These are phyloP conservation scores for Verruconis gallopava DNA, from an alignment of 2,329 filamentous ascomycete species.

Conservation along the genomic window DNA sequence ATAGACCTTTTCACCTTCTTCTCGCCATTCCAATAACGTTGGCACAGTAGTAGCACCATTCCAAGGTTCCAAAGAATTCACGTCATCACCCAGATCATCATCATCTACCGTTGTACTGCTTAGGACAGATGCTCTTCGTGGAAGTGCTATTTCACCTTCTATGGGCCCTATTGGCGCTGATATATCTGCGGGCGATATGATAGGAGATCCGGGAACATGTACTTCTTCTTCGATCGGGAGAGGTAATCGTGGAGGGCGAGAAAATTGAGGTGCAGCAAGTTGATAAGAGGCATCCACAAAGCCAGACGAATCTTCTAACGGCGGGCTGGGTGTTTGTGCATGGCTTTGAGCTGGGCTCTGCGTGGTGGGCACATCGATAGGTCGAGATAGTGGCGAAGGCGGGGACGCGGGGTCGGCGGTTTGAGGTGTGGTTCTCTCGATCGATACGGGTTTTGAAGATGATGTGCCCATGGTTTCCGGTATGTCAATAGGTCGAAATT, in stretches of 20 bases:
- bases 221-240: slow-evolving; percentile 88
- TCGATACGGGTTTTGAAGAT: background rate
- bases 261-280: slow-evolving; percentile 30
- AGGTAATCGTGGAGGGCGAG: slow-evolving; percentile 74
- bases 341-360: background rate
- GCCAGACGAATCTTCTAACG: background rate
- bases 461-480: background rate
- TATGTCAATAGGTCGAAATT: no score
- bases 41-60: slow-evolving; percentile 60
- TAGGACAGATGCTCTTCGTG: slow-evolving; percentile 41
- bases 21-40: slow-evolving; percentile 74
- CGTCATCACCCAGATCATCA: slow-evolving; percentile 44
- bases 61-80: slow-evolving; percentile 43
- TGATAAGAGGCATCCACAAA: slow-evolving; percentile 2
- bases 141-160: slow-evolving; percentile 39
- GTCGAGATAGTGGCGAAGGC: background rate
- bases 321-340: background rate
- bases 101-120: slow-evolving; percentile 56
- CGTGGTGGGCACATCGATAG: background rate
- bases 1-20: slow-evolving; percentile 77
- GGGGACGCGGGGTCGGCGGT: background rate
- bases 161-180: slow-evolving; percentile 34
- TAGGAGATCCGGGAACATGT: slow-evolving; percentile 80
- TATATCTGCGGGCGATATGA: slow-evolving; percentile 58
- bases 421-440: background rate